Conservation (phyloP, 352 stramenopile genomes). For the Pythium aquatile region DNA sequence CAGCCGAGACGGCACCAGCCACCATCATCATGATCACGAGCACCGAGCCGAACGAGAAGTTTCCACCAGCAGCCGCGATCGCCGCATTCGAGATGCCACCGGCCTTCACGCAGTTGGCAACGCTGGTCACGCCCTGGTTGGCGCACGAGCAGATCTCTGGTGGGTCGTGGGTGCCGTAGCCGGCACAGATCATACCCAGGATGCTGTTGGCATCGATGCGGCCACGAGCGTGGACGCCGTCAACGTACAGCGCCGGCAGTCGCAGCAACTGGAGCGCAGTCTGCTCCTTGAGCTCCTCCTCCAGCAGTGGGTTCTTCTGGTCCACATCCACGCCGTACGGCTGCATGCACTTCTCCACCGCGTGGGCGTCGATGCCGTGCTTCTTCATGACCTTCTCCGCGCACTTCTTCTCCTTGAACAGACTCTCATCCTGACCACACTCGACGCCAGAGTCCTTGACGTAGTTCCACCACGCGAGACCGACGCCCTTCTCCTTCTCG, state of each 20-base stretch:
- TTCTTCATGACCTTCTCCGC: constrained; percentile 90
- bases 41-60: constrained; percentile 83
- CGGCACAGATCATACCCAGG: constrained; percentile 82
- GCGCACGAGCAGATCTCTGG: constrained; percentile 76
- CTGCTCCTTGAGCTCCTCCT: constrained; percentile 90
- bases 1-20: constrained; percentile 60
- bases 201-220: constrained; percentile 87
- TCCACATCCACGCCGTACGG: constrained; percentile 90
- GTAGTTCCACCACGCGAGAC: constrained; percentile 94
- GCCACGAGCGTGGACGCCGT: constrained; percentile 92
- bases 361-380: constrained; percentile 75
- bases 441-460: constrained; percentile 88
- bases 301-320: constrained; percentile 85
- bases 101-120: constrained; percentile 71
- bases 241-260: constrained; percentile 93
- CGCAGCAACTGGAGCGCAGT: constrained; percentile 89
- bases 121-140: constrained; percentile 51
- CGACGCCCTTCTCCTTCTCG: constrained; percentile 80
- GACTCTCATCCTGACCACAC: constrained; percentile 82
- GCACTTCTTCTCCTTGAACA: constrained; percentile 88
- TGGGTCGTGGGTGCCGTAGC: constrained; percentile 79
- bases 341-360: constrained; percentile 93
- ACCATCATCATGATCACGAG: constrained; percentile 85
- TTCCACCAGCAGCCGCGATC: constrained; percentile 41
- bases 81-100: constrained; percentile 67